Evolutionary conservation across 192 early-diverging fungal genomes (phyloP).

Genomic region (Globomyces pollinis-pini): DNA sequence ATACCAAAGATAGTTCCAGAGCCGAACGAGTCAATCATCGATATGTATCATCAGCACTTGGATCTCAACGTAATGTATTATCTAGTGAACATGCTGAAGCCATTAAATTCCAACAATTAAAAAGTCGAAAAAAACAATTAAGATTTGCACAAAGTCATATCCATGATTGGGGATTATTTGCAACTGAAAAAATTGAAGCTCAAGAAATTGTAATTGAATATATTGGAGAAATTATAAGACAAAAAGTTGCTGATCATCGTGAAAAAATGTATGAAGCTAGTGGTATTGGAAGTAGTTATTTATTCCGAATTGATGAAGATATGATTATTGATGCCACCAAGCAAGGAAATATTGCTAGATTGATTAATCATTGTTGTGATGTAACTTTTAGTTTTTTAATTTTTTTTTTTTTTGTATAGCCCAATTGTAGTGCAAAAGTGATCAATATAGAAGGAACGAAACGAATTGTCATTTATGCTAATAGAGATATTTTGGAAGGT

Average conservation of each 20-base stretch:
- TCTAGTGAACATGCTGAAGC: conserved; percentile 44
- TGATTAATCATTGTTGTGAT: conserved; percentile 97
- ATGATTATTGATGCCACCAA: conserved; percentile 96
- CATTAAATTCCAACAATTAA: conserved; percentile 88
- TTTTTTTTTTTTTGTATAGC: conserved; percentile 60
- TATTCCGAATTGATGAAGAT: conserved; percentile 94
- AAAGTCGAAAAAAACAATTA: conserved; percentile 81
- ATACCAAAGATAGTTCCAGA: not conserved
- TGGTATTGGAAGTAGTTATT: conserved; percentile 88
- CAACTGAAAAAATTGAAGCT: conserved; percentile 83
- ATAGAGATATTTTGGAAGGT: conserved; percentile 82
- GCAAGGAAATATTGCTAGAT: conserved; percentile 93
- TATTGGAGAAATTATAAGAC: conserved; percentile 91
- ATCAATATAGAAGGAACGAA: conserved; percentile 87
- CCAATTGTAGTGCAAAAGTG: conserved; percentile 95
- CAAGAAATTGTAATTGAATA: conserved; percentile 98
- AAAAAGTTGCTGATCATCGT: conserved; percentile 88
- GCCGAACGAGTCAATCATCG: conserved; percentile 8
- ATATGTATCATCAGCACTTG: not conserved
- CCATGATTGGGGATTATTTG: conserved; percentile 98
- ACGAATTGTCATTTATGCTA: conserved; percentile 98
- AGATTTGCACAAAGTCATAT: conserved; percentile 89
- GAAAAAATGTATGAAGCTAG: conserved; percentile 89
- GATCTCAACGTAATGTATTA: not conserved
- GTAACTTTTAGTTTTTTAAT: conserved; percentile 59